These are phyloP conservation scores for Leishmania lainsoni DNA, from an alignment of 208 protist species.

Conservation along the genomic window DNA sequence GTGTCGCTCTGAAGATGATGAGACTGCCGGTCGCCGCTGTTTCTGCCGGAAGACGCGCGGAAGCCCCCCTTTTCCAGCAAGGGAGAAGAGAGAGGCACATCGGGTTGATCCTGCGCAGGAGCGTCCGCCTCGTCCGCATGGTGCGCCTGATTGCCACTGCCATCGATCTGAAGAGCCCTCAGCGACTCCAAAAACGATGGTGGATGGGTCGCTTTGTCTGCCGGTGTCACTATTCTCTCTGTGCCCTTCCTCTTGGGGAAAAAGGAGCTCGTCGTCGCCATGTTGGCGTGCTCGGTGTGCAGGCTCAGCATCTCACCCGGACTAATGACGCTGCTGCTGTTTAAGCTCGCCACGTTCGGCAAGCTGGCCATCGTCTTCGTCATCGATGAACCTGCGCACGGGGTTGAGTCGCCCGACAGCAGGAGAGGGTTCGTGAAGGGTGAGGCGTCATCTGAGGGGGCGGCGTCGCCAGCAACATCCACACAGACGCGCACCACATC, in stretches of 20 bases:
- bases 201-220: background rate
- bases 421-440: background rate
- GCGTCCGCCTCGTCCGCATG: background rate
- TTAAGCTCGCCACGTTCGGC: background rate
- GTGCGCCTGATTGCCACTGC: background rate
- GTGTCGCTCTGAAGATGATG: background rate
- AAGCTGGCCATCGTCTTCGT: background rate
- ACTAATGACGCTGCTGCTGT: background rate
- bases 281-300: background rate
- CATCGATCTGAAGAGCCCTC: background rate
- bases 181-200: background rate
- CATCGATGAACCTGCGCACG: background rate
- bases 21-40: background rate
- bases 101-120: background rate
- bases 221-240: background rate
- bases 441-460: background rate
- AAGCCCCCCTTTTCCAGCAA: background rate
- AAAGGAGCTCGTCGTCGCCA: background rate
- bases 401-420: background rate
- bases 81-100: background rate
- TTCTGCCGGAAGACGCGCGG: background rate
- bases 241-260: background rate
- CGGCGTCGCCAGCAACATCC: background rate
- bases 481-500: background rate
- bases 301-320: background rate